These are phyloP conservation scores for Brassica carinata DNA, from an alignment of 345 rosid species.

Conservation along the genomic window DNA sequence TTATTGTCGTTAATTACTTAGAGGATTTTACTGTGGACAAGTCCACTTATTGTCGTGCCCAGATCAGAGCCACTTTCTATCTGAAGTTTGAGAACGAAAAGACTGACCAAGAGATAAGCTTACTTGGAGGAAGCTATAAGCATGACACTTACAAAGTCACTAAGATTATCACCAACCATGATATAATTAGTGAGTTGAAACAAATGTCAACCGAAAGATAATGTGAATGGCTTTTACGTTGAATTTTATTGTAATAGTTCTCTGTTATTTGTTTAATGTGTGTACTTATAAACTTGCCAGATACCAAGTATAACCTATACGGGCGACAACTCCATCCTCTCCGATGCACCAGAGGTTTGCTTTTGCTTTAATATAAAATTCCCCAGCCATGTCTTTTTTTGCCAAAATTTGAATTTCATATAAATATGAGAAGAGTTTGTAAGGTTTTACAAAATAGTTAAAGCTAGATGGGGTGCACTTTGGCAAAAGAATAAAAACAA, in stretches of 20 bases:
- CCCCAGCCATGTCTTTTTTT: no score
- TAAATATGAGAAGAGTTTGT: no score
- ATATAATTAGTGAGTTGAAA: neutral
- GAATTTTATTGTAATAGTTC: no score
- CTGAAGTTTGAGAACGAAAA: conserved; percentile 98
- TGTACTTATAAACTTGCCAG: neutral
- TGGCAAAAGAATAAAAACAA: no score
- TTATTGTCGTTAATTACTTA: no score
- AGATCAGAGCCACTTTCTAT: conserved; percentile 93
- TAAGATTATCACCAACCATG: neutral
- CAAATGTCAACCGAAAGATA: neutral
- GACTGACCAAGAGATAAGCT: conserved; percentile 93
- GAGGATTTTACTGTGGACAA: conserved; percentile 63
- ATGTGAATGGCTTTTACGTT: neutral
- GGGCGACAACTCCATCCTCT: neutral
- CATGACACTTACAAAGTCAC: neutral
- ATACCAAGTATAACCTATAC: neutral
- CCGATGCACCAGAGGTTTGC: neutral
- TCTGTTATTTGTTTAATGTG: neutral
- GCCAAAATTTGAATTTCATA: no score
- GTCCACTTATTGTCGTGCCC: conserved; percentile 63
- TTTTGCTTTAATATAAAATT: neutral
- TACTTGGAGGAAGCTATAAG: neutral
- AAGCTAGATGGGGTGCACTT: no score
- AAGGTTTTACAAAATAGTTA: no score